These are phyloP conservation scores for Ophiostoma quercus DNA, from an alignment of 2,329 filamentous ascomycete genomes.

Conservation along the genomic window DNA sequence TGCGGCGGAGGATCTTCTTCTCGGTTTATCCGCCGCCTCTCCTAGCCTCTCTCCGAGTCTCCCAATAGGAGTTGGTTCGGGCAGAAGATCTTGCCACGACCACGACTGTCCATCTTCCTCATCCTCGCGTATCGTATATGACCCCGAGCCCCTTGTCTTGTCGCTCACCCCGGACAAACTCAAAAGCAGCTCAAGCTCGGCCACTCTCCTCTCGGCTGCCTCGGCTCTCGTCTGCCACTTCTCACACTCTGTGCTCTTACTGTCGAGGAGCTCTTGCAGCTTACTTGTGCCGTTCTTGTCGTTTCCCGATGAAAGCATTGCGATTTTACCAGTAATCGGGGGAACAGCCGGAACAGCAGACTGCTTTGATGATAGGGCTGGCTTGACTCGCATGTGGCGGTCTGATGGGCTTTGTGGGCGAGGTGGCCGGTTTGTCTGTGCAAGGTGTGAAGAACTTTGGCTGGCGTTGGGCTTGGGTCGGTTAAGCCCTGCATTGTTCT, in stretches of 20 bases:
- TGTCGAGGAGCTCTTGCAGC: slow-evolving; percentile 45
- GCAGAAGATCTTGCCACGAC: slow-evolving; percentile 16
- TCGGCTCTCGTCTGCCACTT: slow-evolving; percentile 54
- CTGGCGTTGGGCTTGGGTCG: neutral
- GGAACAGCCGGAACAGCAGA: neutral
- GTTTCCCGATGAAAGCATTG: neutral
- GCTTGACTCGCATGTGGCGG: neutral
- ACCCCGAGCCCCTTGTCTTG: neutral
- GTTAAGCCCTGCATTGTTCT: neutral
- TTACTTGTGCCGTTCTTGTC: slow-evolving; percentile 35
- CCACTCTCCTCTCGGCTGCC: slow-evolving; percentile 49
- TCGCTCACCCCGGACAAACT: slow-evolving; percentile 24
- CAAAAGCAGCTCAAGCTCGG: slow-evolving; percentile 39
- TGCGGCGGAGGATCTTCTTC: no score
- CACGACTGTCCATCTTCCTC: slow-evolving; percentile 10
- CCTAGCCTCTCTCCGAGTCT: neutral
- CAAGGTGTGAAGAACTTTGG: neutral
- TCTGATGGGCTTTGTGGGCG: neutral
- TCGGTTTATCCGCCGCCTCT: no score
- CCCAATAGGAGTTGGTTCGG: neutral
- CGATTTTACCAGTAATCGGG: neutral
- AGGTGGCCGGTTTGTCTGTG: neutral
- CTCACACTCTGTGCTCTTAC: slow-evolving; percentile 39
- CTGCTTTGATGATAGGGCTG: neutral
- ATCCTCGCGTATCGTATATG: neutral